Conservation (phyloP, 768 basidiomycete genomes). For the Rhizopogon sp. region DNA sequence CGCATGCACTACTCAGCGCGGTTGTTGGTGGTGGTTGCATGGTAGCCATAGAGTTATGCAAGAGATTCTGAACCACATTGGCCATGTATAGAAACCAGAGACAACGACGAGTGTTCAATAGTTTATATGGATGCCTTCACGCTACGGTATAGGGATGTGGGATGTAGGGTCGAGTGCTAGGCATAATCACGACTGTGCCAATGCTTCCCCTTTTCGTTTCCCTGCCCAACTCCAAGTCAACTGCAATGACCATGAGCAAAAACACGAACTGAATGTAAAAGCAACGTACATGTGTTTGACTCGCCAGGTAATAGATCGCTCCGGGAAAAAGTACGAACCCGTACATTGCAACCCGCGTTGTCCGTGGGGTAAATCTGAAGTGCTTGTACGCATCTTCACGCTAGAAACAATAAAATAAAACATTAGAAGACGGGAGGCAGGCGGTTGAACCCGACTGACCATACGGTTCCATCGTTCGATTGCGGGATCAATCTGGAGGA, state of each 20-base stretch:
- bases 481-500: slow-evolving; percentile 44
- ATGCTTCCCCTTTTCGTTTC: slow-evolving; percentile 40
- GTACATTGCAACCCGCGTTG: slow-evolving; percentile 54
- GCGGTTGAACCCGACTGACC: slow-evolving; percentile 33
- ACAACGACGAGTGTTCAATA: neutral
- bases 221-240: slow-evolving; percentile 51
- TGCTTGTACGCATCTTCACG: slow-evolving; percentile 81
- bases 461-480: slow-evolving; percentile 59
- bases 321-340: slow-evolving; percentile 66
- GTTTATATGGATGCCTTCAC: neutral
- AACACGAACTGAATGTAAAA: slow-evolving; percentile 16
- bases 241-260: slow-evolving; percentile 25
- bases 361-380: slow-evolving; percentile 74
- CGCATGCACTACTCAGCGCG: slow-evolving; percentile 85
- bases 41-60: slow-evolving; percentile 86
- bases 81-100: neutral
- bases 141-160: neutral
- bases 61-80: slow-evolving; percentile 49
- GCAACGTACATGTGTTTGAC: slow-evolving; percentile 30
- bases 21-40: slow-evolving; percentile 84
- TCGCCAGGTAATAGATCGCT: slow-evolving; percentile 41
- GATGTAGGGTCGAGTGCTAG: slow-evolving; percentile 2
- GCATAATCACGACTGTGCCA: slow-evolving; percentile 23
- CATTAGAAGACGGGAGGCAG: neutral
- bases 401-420: slow-evolving; percentile 30